A percentile compares a stretch with the other conserved stretches of the same genome.
Evolutionary conservation across 179 eudicot species (phyloP).

Genomic region (Kewa caespitosa): DNA sequence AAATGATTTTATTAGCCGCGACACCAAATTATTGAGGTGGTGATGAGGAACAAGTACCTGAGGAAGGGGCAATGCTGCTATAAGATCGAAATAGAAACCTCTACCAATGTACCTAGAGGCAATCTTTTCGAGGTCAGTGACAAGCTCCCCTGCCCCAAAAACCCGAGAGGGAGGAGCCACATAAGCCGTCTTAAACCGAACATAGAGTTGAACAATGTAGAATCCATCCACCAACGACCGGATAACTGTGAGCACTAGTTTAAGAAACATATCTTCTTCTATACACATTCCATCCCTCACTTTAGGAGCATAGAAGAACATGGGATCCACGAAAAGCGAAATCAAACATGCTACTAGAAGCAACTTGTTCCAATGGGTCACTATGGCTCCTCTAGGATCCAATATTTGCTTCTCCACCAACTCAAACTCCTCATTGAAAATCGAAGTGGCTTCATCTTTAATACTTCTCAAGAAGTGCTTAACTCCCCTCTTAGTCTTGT

Average conservation of each 20-base stretch:
- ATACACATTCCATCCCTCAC: slow-evolving; percentile 27
- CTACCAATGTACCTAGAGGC: slow-evolving; percentile 28
- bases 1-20: too few species aligned
- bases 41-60: slow-evolving; percentile 34
- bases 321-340: slow-evolving; percentile 50
- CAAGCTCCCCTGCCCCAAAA: slow-evolving; percentile 51
- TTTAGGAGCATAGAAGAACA: slow-evolving; percentile 38
- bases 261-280: slow-evolving; percentile 21
- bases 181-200: slow-evolving; percentile 42
- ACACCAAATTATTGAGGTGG: too few species aligned
- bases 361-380: slow-evolving; percentile 35
- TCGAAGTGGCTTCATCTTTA: not conserved
- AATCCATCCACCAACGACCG: slow-evolving; percentile 35
- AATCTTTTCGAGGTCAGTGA: slow-evolving; percentile 41
- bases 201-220: slow-evolving; percentile 32
- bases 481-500: not conserved
- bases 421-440: slow-evolving; percentile 37
- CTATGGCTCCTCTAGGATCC: slow-evolving; percentile 42
- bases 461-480: not conserved
- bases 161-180: slow-evolving; percentile 49
- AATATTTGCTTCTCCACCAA: slow-evolving; percentile 26
- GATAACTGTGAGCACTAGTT: slow-evolving; percentile 27
- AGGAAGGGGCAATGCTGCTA: slow-evolving; percentile 51
- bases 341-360: slow-evolving; percentile 38
- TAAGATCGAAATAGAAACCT: slow-evolving; percentile 38